Conservation (phyloP, 2,329 filamentous ascomycete genomes). For the Botrytis medusae region DNA sequence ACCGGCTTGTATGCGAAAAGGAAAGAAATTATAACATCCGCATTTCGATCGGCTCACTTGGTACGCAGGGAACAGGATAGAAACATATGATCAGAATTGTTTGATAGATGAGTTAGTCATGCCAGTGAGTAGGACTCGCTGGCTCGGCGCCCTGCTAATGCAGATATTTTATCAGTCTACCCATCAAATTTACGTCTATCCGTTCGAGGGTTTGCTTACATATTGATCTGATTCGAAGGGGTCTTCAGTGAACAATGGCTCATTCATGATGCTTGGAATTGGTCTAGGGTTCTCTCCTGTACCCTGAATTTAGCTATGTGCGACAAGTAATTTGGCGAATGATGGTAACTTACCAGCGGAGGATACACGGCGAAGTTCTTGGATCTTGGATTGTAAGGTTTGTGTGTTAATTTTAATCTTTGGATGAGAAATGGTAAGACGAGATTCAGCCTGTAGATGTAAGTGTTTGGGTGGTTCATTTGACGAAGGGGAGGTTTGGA, state of each 20-base stretch:
- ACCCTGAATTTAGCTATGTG: not conserved
- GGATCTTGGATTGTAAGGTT: not conserved
- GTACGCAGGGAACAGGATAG: not conserved
- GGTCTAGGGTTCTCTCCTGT: constrained; percentile 1
- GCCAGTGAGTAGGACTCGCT: constrained; percentile 14
- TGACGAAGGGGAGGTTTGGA: not conserved
- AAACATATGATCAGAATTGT: not conserved
- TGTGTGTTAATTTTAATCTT: not conserved
- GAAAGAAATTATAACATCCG: not conserved
- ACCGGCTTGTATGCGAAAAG: not conserved
- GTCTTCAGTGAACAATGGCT: not conserved
- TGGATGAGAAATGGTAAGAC: not conserved
- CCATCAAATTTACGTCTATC: not conserved
- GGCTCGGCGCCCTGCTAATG: not conserved
- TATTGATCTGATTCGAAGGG: not conserved
- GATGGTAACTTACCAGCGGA: not conserved
- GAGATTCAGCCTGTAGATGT: not conserved
- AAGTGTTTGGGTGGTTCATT: not conserved
- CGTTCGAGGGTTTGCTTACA: not conserved
- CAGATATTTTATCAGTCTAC: not conserved
- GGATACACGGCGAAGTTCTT: not conserved
- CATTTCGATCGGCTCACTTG: not conserved
- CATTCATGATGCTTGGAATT: constrained; percentile 10
- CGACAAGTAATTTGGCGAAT: not conserved
- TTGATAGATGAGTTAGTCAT: not conserved